Percentiles rank a stretch among this genome's conserved stretches.
These are phyloP conservation scores for California macrophylla DNA, from an alignment of 441 rosid genomes.

Conservation along the genomic window DNA sequence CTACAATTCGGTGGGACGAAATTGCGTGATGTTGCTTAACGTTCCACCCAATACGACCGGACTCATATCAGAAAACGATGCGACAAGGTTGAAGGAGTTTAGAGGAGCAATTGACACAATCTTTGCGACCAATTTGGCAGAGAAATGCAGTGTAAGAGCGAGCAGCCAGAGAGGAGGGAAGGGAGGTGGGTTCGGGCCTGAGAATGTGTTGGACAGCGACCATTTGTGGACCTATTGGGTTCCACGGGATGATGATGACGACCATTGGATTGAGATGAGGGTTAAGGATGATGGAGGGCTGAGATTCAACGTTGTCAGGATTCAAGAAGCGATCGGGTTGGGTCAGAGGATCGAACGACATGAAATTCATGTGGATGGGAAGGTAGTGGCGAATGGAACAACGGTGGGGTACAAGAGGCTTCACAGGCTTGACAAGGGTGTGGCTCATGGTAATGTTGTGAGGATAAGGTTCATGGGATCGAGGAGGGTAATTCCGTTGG, in stretches of 20 bases:
- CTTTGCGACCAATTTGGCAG: conserved; percentile 42
- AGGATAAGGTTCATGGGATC: conserved; percentile 36
- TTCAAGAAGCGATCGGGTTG: conserved; percentile 63
- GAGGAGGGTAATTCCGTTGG: conserved; percentile 37
- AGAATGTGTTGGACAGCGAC: conserved; percentile 43
- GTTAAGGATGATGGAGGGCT: conserved; percentile 20
- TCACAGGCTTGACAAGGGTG: conserved; percentile 34
- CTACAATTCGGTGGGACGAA: conserved; percentile 60
- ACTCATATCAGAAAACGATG: conserved; percentile 43
- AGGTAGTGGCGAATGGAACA: conserved; percentile 36
- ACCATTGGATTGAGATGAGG: conserved; percentile 41
- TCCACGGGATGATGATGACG: conserved; percentile 24
- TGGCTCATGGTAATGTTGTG: conserved; percentile 28
- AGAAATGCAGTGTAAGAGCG: conserved; percentile 29
- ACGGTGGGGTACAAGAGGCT: conserved; percentile 60
- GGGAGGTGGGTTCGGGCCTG: conserved; percentile 44
- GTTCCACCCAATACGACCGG: conserved; percentile 65
- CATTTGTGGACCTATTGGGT: conserved; percentile 67
- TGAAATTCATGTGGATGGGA: conserved; percentile 42
- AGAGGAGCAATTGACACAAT: conserved; percentile 35
- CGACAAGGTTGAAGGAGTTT: conserved; percentile 33
- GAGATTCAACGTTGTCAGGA: conserved; percentile 49
- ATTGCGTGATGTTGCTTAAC: conserved; percentile 47
- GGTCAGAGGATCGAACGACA: conserved; percentile 58
- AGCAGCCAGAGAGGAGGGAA: conserved; percentile 55